A percentile compares a stretch with the other conserved stretches of the same genome.
These are phyloP conservation scores for Drechslerella stenobrocha DNA, from an alignment of 2,329 filamentous ascomycete genomes.

Conservation along the genomic window DNA sequence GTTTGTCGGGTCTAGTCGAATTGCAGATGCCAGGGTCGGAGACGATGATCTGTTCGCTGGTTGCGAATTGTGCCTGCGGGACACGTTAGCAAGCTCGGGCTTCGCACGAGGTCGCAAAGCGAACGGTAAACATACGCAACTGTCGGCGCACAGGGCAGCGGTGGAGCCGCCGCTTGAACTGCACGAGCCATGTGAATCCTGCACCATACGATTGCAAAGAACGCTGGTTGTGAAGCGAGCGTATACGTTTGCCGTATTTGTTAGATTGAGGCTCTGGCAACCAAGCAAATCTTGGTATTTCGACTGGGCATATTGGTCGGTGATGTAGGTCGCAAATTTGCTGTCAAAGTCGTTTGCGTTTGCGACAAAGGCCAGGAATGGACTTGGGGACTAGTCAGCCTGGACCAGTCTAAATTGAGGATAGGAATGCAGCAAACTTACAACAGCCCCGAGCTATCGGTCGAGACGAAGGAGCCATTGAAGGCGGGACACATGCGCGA, in stretches of 20 bases:
- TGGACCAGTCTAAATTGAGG: slow-evolving; percentile 30
- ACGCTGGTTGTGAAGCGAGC: slow-evolving; percentile 90
- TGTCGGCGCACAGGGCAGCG: slow-evolving; percentile 80
- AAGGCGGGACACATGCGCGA: slow-evolving; percentile 57
- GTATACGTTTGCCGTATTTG: slow-evolving; percentile 79
- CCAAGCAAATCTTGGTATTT: slow-evolving; percentile 84
- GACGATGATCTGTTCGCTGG: slow-evolving; percentile 83
- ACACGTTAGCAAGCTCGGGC: slow-evolving; percentile 41
- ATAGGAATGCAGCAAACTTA: slow-evolving; percentile 47
- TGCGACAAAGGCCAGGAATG: slow-evolving; percentile 82
- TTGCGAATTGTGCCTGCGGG: slow-evolving; percentile 73
- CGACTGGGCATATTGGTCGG: slow-evolving; percentile 65
- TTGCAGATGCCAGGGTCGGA: slow-evolving; percentile 74
- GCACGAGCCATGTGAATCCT: slow-evolving; percentile 78
- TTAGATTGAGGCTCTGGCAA: slow-evolving; percentile 74
- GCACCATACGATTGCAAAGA: slow-evolving; percentile 90
- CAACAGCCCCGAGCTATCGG: slow-evolving; percentile 53
- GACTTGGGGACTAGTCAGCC: slow-evolving; percentile 60
- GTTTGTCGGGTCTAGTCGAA: slow-evolving; percentile 66
- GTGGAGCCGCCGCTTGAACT: slow-evolving; percentile 66
- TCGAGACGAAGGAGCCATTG: slow-evolving; percentile 56
- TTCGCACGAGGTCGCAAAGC: slow-evolving; percentile 2
- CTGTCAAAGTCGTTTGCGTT: slow-evolving; percentile 75
- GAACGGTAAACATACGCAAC: slow-evolving; percentile 68
- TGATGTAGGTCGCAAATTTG: slow-evolving; percentile 72